Evolutionary conservation across 139 green algal species (phyloP).

Genomic region (Closterium sp.): DNA sequence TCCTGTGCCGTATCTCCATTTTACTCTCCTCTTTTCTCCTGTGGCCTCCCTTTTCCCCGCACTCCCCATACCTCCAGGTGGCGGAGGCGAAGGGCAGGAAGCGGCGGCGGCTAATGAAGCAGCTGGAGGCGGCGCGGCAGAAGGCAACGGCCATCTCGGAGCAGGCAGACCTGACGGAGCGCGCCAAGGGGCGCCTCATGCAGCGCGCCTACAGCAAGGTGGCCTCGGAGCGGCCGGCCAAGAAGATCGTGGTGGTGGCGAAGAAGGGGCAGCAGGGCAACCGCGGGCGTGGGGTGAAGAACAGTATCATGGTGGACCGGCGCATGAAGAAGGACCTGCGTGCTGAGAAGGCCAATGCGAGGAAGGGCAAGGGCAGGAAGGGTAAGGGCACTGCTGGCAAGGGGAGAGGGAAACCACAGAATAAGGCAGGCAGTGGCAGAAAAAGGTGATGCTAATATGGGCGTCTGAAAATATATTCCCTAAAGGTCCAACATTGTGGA

Average conservation of each 20-base stretch:
- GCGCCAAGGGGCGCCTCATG: constrained; percentile 40
- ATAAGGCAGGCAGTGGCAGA: background rate
- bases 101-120: constrained; percentile 42
- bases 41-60: background rate
- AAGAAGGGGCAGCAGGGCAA: constrained; percentile 50
- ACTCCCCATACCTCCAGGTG: background rate
- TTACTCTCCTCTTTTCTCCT: too few species aligned
- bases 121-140: constrained; percentile 39
- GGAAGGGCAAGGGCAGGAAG: constrained; percentile 23
- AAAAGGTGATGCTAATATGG: background rate
- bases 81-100: constrained; percentile 52
- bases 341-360: background rate
- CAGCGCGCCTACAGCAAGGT: constrained; percentile 43
- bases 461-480: too few species aligned
- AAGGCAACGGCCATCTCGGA: constrained; percentile 45
- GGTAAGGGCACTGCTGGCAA: background rate
- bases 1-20: too few species aligned
- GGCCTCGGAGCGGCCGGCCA: background rate
- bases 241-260: constrained; percentile 42
- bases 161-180: constrained; percentile 29
- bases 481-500: too few species aligned
- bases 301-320: constrained; percentile 45
- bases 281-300: constrained; percentile 35
- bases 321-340: constrained; percentile 39
- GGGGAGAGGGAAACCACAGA: background rate